A percentile compares a stretch with the other conserved stretches of the same genome.
Conservation (phyloP, 768 basidiomycete species). For the Russula sp. region DNA sequence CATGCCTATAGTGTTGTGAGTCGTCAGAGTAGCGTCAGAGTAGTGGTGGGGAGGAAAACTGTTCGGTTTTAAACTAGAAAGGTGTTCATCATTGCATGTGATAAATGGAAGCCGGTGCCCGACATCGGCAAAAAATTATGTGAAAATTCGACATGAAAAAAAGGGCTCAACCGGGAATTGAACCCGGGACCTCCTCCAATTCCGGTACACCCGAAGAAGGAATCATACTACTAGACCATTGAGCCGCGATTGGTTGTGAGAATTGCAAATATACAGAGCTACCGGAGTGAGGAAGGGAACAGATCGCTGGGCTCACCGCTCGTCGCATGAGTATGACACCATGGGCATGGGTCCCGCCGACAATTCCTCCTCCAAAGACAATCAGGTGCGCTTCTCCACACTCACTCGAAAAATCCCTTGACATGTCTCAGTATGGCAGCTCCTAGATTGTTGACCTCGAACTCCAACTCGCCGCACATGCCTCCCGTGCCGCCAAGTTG, state of each 20-base stretch:
- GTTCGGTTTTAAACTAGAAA: background rate
- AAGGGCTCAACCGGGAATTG: conserved; percentile 43
- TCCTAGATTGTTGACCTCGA: conserved; percentile 34
- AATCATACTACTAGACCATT: conserved; percentile 40
- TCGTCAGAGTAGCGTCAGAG: background rate
- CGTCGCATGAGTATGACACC: background rate
- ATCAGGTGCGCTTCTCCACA: conserved; percentile 20
- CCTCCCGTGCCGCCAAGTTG: conserved; percentile 42
- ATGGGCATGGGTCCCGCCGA: conserved; percentile 26
- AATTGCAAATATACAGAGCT: background rate
- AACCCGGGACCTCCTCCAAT: conserved; percentile 43
- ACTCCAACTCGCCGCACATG: conserved; percentile 39
- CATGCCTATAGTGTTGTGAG: conserved; percentile 23
- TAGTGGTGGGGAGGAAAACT: background rate
- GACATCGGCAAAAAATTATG: no score
- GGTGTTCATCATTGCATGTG: conserved; percentile 7
- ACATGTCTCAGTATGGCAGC: conserved; percentile 24
- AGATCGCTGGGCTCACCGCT: no score
- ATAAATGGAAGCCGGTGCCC: conserved; percentile 3
- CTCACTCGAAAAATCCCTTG: conserved; percentile 4
- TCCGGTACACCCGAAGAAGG: conserved; percentile 35
- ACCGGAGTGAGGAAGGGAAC: no score
- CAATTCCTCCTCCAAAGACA: background rate
- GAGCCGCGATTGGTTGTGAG: conserved; percentile 24
- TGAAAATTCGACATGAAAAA: background rate